Conservation (phyloP, 352 stramenopile genomes). For the Pythium pectinolyticum region DNA sequence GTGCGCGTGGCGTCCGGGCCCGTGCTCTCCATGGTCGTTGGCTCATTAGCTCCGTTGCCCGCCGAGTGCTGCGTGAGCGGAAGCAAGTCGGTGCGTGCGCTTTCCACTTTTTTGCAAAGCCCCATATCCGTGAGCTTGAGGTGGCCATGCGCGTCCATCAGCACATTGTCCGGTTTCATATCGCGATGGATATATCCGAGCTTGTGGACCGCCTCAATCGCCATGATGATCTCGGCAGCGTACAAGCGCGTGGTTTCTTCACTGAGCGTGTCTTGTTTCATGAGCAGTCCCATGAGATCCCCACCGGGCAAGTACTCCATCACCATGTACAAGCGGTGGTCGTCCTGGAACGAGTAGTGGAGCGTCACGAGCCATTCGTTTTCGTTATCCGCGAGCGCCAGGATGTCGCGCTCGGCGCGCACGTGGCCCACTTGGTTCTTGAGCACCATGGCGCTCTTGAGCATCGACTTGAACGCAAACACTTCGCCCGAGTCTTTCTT, state of each 20-base stretch:
- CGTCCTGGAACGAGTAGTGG: constrained; percentile 97
- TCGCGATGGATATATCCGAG: constrained; percentile 99
- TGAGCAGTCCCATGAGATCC: constrained; percentile 99
- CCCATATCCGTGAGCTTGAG: constrained; percentile 99
- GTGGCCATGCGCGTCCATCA: constrained; percentile 97
- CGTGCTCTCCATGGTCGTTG: constrained; percentile 23
- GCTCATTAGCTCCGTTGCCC: constrained; percentile 19
- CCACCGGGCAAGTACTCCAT: constrained; percentile 99
- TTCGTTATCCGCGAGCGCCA: constrained; percentile 92
- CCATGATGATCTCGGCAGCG: constrained; percentile 97
- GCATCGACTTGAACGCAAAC: constrained; percentile 92
- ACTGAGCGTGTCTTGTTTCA: constrained; percentile 97
- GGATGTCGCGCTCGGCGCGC: constrained; percentile 96
- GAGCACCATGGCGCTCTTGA: constrained; percentile 89
- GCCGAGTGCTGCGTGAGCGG: constrained; percentile 77
- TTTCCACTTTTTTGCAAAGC: constrained; percentile 96
- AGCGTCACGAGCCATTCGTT: constrained; percentile 97
- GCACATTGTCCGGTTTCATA: constrained; percentile 97
- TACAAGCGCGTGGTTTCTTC: constrained; percentile 93
- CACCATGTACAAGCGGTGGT: constrained; percentile 89
- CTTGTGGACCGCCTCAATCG: constrained; percentile 97
- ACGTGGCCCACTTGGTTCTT: constrained; percentile 97
- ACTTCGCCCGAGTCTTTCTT: constrained; percentile 85
- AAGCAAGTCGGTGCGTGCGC: constrained; percentile 76
- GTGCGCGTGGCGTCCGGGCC: constrained; percentile 52